Base-by-base conservation (phyloP, 2,329 filamentous ascomycete species). In the Colletotrichum higginsianum region DNA sequence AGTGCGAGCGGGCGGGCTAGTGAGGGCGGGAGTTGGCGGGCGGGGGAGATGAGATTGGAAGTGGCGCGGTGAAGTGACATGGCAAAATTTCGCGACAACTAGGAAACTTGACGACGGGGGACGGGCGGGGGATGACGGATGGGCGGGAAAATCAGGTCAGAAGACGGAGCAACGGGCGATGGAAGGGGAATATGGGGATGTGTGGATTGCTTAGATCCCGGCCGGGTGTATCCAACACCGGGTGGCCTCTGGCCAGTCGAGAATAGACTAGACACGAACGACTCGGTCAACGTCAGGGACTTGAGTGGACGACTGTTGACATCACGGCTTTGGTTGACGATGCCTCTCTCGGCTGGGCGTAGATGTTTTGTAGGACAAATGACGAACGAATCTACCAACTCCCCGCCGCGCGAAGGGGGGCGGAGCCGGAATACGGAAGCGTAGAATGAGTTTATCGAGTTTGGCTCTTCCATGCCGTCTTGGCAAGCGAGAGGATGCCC, bases 1-100 rank as follows among this genome's bases (percentile, higher is more conserved):
- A n/a, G 30, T 8, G 42, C 6, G 30, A 4, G 30, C 9, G 44
- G 26, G 44, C 30, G n/a, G 44, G 26, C 30, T 21, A 21, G 57
- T 9, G 57, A 35, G 57, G 42, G 57, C 57, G 21, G 57, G 44
- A 26, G 23, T 60, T 35, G 56, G 56, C 56, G 56, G 56, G n/a
- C n/a, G 53, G 56, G 15, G 21, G 47, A 26, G 21, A 46, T 23
- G 47, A 26, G 21, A 46, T 23, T 23, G 26, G 16, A 7, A 21
- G 23, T 35, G 61, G 44, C 52, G 52, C 44, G 56, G 61, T 40
- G 11, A 44, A 13, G 35, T 40, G 35, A 46, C 4, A 44, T 35
- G 3, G 57, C 18, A 47, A 12, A 23, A 47, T 15, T 2, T 44
- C 42, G 6, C 11, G 13, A 9, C 35, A 42, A 15, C 2, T 35